Evolutionary conservation across 1,284 basidiomycete genomes (phyloP), one percentile per base, ranked within the genome.

Genomic region (Boletus chippewaensis): DNA sequence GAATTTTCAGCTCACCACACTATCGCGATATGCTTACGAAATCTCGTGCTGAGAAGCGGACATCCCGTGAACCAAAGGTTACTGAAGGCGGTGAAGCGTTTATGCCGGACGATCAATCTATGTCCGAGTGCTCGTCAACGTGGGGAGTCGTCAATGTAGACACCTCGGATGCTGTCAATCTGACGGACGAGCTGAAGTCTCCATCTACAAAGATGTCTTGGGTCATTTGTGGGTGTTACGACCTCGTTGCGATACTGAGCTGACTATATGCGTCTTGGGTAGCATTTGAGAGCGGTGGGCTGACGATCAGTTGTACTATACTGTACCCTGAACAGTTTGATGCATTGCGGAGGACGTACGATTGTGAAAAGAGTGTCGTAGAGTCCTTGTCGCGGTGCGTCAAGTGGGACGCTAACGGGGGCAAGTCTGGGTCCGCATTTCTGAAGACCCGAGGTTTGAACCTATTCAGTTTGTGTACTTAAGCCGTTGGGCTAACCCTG

Each of bases 271-370:
- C n/a, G 10, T 56, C 86, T 82, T 32, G 87, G 87, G 59, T 52
- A 94, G 91, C 89, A 18, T 92, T 94, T 62, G 91, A 94, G 66
- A 91, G 89, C 56, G 88, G 88, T 28, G 88, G 88, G n/a, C 74
- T 92, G 48, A 91, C 87, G n/a, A 93, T 96, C 59, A 92, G 91
- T 62, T 98, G 95, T 67, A 92, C 93, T 4, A 87, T 98, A 57
- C 81, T 99, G 50, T 98, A 94, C 66, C 93, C 95, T 0, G 94
- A 99, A 67, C 94, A 98, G 66, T 99, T 99, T 60, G 95, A 98
- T 61, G 92, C 92, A 5, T 71, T 99, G 40, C 83, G 96, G 16
- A 78, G 90, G 45, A 92, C 87, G 12, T 98, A 95, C 60, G 91
- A 92, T 56, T 97, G 94, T 64, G 91, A 95, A 59, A 87, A 87